Conservation (phyloP, 2,329 filamentous ascomycete genomes). For the Penicillium nordicum region DNA sequence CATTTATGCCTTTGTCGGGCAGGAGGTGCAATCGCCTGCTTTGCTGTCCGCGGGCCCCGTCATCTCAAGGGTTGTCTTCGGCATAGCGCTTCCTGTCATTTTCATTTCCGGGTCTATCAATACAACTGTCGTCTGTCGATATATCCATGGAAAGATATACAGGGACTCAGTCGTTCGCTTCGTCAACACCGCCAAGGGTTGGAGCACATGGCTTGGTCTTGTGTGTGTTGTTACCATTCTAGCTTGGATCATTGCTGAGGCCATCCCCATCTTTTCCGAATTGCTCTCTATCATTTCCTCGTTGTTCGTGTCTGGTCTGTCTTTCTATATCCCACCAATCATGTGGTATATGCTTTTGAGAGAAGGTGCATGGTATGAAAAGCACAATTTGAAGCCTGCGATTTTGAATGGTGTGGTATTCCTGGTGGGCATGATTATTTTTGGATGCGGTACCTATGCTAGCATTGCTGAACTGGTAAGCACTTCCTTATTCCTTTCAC, state of each 20-base stretch:
- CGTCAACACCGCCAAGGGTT: conserved; percentile 17
- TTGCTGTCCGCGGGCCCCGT: conserved; percentile 4
- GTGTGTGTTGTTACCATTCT: conserved; percentile 9
- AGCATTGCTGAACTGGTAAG: conserved; percentile 16
- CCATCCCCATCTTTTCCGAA: conserved; percentile 17
- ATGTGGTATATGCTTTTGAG: conserved; percentile 8
- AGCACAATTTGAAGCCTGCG: conserved; percentile 2
- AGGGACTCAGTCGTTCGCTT: conserved; percentile 8
- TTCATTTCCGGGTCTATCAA: conserved; percentile 19
- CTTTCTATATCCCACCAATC: conserved; percentile 9
- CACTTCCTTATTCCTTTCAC: no score
- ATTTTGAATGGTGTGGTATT: conserved; percentile 14
- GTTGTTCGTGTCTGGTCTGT: conserved; percentile 6
- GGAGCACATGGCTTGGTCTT: conserved; percentile 14
- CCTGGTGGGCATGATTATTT: conserved; percentile 13
- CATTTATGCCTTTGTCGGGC: conserved; percentile 9
- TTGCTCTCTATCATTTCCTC: conserved; percentile 11
- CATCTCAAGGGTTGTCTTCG: conserved; percentile 6
- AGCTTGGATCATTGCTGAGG: conserved; percentile 17
- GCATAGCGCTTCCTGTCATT: conserved; percentile 6
- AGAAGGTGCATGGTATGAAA: conserved; percentile 7
- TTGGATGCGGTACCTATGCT: conserved; percentile 16
- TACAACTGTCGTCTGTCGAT: conserved; percentile 15
- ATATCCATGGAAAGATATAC: conserved; percentile 18
- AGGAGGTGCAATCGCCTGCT: conserved; percentile 5